Evolutionary conservation across 192 early-diverging fungal species (phyloP).

Genomic region (Backusella mclennaniae): DNA sequence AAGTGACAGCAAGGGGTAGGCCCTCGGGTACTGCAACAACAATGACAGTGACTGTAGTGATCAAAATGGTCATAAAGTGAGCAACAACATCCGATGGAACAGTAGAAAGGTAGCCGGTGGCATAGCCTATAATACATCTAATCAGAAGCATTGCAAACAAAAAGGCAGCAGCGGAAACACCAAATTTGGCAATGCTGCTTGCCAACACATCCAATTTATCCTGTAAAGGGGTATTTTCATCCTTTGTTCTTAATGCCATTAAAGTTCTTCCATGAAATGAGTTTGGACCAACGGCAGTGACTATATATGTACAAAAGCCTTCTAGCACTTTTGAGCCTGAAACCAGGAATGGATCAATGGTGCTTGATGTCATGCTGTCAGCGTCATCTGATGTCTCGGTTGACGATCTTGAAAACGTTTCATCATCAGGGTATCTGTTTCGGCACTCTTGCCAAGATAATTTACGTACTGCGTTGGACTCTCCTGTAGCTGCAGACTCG

Average conservation of each 20-base stretch:
- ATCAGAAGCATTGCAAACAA: constrained; percentile 87
- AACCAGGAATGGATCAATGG: constrained; percentile 77
- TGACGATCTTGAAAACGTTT: background rate
- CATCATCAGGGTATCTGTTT: background rate
- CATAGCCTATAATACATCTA: constrained; percentile 69
- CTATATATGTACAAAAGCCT: constrained; percentile 84
- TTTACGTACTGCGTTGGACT: constrained; percentile 88
- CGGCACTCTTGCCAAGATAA: constrained; percentile 50
- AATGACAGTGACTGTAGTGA: constrained; percentile 89
- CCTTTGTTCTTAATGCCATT: constrained; percentile 81
- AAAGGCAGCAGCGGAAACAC: constrained; percentile 71
- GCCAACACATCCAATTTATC: constrained; percentile 85
- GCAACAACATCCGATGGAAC: constrained; percentile 47
- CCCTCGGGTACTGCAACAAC: constrained; percentile 99
- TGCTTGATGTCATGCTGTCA: background rate
- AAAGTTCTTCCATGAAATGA: constrained; percentile 88
- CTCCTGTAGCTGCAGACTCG: constrained; percentile 92
- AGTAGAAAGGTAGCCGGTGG: constrained; percentile 15
- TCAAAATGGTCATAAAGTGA: constrained; percentile 74
- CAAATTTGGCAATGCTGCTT: constrained; percentile 90
- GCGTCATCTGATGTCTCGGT: background rate
- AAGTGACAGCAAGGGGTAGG: constrained; percentile 94
- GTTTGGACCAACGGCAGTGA: constrained; percentile 83
- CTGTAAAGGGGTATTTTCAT: constrained; percentile 91
- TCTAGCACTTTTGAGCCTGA: constrained; percentile 92